Percentiles rank a stretch among this genome's conserved stretches.
phyloP scores from a whole-genome alignment of 225 moss, liverwort and hornwort species.

The Polytrichum commune region DNA sequence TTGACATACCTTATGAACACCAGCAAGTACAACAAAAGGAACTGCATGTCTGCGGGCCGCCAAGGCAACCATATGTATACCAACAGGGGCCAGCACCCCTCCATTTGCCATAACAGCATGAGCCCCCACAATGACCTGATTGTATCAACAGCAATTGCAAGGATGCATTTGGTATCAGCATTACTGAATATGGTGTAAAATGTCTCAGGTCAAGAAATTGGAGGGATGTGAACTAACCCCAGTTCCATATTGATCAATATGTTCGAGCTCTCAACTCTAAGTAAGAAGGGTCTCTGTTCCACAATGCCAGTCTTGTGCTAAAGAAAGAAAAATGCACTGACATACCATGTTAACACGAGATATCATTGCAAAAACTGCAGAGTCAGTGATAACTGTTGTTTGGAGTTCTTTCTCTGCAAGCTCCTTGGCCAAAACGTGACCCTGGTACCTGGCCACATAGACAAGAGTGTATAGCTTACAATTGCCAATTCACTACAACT shows the following conservation, averaged over 20 bases:
- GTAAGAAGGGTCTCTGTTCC: too few species aligned
- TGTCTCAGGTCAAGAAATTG: too few species aligned
- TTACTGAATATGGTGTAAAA: too few species aligned
- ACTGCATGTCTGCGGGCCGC: constrained; percentile 94
- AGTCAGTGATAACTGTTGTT: constrained; percentile 93
- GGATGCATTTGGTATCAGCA: too few species aligned
- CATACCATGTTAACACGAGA: constrained; percentile 98
- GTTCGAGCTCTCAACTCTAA: too few species aligned
- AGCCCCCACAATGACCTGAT: constrained; percentile 89
- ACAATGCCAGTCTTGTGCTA: not conserved
- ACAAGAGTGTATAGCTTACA: not conserved
- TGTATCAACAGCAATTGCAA: not conserved
- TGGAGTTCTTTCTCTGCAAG: constrained; percentile 84
- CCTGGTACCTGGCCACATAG: constrained; percentile 63
- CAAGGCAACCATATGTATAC: constrained; percentile 93
- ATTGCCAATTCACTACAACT: too few species aligned
- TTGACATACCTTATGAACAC: constrained; percentile 81
- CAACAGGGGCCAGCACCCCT: constrained; percentile 96
- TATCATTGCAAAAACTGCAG: constrained; percentile 99
- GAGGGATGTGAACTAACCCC: too few species aligned
- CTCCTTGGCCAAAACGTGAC: constrained; percentile 87
- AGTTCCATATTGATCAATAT: too few species aligned
- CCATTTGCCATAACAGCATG: constrained; percentile 99
- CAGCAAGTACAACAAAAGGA: constrained; percentile 98
- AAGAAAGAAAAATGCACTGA: not conserved